These are phyloP conservation scores for Cordyceps farinosa DNA, from an alignment of 2,329 filamentous ascomycete genomes.

Conservation along the genomic window DNA sequence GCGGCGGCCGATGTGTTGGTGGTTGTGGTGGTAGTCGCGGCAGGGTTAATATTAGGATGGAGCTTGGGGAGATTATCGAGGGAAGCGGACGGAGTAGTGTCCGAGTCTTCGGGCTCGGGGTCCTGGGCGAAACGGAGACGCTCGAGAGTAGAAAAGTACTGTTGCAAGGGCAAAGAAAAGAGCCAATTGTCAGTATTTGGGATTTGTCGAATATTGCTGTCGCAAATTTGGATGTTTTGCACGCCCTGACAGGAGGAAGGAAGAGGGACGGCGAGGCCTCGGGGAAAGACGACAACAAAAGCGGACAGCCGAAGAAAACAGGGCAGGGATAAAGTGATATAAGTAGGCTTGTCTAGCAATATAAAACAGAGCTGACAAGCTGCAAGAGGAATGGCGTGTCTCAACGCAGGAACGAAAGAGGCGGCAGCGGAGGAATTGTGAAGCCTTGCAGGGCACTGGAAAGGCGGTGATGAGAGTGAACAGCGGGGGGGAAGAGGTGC, in stretches of 20 bases:
- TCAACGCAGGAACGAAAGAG: slow-evolving; percentile 37
- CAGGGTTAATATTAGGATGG: slow-evolving; percentile 17
- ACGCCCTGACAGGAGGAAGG: not conserved
- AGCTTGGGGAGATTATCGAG: slow-evolving; percentile 25
- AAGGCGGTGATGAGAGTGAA: not conserved
- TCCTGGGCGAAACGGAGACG: slow-evolving; percentile 61
- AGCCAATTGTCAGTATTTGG: slow-evolving; percentile 5
- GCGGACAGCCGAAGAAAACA: not conserved
- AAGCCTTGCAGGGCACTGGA: not conserved
- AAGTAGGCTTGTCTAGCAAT: slow-evolving; percentile 6
- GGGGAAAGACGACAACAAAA: not conserved
- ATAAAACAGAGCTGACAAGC: slow-evolving; percentile 14
- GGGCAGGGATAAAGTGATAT: slow-evolving; percentile 11
- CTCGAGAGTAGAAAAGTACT: slow-evolving; percentile 74
- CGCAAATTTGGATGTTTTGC: not conserved
- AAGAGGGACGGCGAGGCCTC: not conserved
- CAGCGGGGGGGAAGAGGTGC: too few species aligned
- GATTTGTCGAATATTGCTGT: not conserved
- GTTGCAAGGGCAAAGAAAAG: slow-evolving; percentile 12
- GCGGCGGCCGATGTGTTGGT: not conserved
- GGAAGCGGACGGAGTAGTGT: slow-evolving; percentile 26
- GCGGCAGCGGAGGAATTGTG: slow-evolving; percentile 19
- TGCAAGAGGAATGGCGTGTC: slow-evolving; percentile 35
- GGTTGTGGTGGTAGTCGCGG: slow-evolving; percentile 22
- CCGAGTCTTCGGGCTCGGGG: slow-evolving; percentile 30